These are phyloP conservation scores for Aspergillus ochraceoroseus DNA, from an alignment of 2,329 filamentous ascomycete genomes.

Conservation along the genomic window DNA sequence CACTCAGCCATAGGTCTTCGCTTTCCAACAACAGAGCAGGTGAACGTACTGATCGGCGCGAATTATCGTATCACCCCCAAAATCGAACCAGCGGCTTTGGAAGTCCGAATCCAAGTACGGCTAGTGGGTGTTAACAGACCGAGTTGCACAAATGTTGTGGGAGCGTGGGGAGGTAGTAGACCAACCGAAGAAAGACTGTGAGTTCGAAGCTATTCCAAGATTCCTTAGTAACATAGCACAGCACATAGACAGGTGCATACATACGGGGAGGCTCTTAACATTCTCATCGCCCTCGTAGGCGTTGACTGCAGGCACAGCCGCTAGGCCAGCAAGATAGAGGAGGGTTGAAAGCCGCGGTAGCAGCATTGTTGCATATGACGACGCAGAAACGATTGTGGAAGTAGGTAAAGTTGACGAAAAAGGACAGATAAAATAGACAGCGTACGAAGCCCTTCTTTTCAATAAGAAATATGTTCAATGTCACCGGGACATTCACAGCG, in stretches of 20 bases:
- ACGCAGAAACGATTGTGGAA: conserved; percentile 8
- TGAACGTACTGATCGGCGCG: conserved; percentile 55
- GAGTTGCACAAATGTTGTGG: conserved; percentile 5
- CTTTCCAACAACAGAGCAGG: not conserved
- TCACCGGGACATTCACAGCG: conserved; percentile 43
- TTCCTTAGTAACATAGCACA: conserved; percentile 12
- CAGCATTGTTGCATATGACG: conserved; percentile 27
- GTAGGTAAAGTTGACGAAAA: not conserved
- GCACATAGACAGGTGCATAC: conserved; percentile 27
- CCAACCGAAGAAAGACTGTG: conserved; percentile 76
- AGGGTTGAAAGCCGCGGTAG: conserved; percentile 33
- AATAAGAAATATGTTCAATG: conserved; percentile 6
- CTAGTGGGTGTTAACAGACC: conserved; percentile 44
- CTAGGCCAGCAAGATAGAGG: conserved; percentile 35
- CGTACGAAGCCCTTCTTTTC: not conserved
- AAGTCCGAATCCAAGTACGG: conserved; percentile 97
- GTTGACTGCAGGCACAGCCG: conserved; percentile 28
- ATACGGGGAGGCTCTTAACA: conserved; percentile 62
- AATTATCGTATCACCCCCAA: conserved; percentile 90
- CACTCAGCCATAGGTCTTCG: conserved; percentile 12
- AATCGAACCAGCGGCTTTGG: conserved; percentile 98
- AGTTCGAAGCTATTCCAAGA: conserved; percentile 64
- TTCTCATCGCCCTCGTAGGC: conserved; percentile 49
- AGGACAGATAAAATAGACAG: conserved; percentile 8
- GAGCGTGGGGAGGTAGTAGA: conserved; percentile 24